These are phyloP conservation scores for Epichloe baconii DNA, from an alignment of 2,329 filamentous ascomycete genomes.

Conservation along the genomic window DNA sequence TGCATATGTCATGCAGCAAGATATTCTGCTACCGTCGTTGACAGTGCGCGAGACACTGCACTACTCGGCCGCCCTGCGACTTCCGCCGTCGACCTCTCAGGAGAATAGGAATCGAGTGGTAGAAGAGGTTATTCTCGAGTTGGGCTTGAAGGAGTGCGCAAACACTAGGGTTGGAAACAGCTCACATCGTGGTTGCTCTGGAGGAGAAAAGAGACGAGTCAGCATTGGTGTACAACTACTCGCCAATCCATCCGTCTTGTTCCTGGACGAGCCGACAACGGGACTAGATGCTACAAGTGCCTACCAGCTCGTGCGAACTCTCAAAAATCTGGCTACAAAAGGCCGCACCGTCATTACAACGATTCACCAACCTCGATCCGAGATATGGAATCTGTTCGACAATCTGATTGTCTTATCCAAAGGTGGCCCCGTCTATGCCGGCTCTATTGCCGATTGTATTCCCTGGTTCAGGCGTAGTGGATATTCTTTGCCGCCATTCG, in stretches of 20 bases:
- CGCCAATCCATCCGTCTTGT: slow-evolving; percentile 66
- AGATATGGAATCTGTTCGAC: slow-evolving; percentile 70
- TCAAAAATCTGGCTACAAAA: slow-evolving; percentile 54
- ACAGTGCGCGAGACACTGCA: slow-evolving; percentile 63
- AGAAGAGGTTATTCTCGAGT: slow-evolving; percentile 62
- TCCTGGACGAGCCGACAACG: slow-evolving; percentile 69
- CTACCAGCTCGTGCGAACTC: slow-evolving; percentile 56
- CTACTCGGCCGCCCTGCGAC: slow-evolving; percentile 59
- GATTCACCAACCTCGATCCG: slow-evolving; percentile 65
- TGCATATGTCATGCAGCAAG: slow-evolving; percentile 66
- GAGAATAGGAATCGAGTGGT: slow-evolving; percentile 51
- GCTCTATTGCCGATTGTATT: slow-evolving; percentile 42
- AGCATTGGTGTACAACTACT: slow-evolving; percentile 69
- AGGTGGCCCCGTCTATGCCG: slow-evolving; percentile 57
- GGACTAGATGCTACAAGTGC: slow-evolving; percentile 67
- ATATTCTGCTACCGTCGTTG: slow-evolving; percentile 57
- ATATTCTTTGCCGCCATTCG: slow-evolving; percentile 52
- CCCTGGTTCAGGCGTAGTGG: slow-evolving; percentile 50
- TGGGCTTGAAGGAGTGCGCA: slow-evolving; percentile 66
- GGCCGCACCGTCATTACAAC: slow-evolving; percentile 61
- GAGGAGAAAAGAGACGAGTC: slow-evolving; percentile 64
- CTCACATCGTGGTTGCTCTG: slow-evolving; percentile 62
- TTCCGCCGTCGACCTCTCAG: slow-evolving; percentile 48
- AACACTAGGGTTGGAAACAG: slow-evolving; percentile 60
- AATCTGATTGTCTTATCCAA: slow-evolving; percentile 54